Evolutionary conservation across 306 rosid species (phyloP).

Genomic region (Vachellia collinsii): DNA sequence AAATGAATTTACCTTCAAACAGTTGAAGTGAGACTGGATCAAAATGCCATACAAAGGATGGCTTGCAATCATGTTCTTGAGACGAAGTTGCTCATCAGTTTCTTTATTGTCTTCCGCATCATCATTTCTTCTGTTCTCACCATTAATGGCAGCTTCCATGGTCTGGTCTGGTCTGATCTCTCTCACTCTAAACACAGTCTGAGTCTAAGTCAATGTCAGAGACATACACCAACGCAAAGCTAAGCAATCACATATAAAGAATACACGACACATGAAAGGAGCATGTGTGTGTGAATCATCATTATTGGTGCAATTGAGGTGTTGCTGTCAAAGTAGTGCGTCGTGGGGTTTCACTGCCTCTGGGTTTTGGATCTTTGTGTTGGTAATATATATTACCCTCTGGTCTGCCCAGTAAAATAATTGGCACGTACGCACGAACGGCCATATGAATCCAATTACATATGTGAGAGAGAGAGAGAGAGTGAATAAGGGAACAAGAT

Average conservation of each 20-base stretch:
- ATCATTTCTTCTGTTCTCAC: constrained; percentile 10
- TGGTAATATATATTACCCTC: constrained; percentile 32
- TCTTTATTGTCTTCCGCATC: constrained; percentile 16
- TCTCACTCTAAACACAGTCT: neutral
- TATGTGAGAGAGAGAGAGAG: too few species aligned
- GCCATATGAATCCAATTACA: neutral
- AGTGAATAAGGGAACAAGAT: too few species aligned
- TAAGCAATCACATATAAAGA: constrained; percentile 26
- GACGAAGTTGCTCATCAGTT: constrained; percentile 26
- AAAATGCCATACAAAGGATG: constrained; percentile 60
- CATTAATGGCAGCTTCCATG: constrained; percentile 35
- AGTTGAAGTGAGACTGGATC: constrained; percentile 54
- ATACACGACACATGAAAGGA: constrained; percentile 31
- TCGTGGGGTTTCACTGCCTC: constrained; percentile 39
- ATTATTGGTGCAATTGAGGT: constrained; percentile 40
- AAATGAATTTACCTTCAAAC: constrained; percentile 51
- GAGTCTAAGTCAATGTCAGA: neutral
- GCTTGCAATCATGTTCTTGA: constrained; percentile 53
- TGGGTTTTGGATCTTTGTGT: constrained; percentile 32
- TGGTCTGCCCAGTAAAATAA: neutral
- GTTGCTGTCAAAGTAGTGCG: constrained; percentile 44
- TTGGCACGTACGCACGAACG: too few species aligned
- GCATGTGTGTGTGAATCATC: constrained; percentile 21
- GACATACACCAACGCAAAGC: constrained; percentile 1
- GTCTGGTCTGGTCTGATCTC: neutral